Evolutionary conservation across 148 eudicot genomes (phyloP).

Genomic region (Rhododendron vialii): DNA sequence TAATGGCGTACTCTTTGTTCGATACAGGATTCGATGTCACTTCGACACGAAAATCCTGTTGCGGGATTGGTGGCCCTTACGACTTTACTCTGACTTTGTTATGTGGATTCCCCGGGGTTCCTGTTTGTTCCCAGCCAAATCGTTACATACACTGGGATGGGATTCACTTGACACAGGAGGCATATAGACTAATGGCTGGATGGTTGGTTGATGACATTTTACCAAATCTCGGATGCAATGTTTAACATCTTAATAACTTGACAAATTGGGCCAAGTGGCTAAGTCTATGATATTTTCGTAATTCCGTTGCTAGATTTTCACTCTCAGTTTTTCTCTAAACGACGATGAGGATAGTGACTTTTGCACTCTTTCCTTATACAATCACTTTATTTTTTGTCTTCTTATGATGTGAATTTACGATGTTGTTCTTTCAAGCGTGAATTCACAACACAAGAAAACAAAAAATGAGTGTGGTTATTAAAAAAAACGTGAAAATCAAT

Average conservation of each 20-base stretch:
- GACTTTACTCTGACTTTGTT: not conserved
- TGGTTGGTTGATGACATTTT: not conserved
- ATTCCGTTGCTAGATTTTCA: too few relatives aligned
- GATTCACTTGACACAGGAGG: conserved; percentile 12
- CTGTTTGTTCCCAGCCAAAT: conserved; percentile 7
- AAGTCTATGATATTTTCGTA: not conserved
- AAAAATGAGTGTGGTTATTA: too few relatives aligned
- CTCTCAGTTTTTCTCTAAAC: too few relatives aligned
- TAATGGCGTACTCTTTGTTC: too few relatives aligned
- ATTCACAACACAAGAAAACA: too few relatives aligned
- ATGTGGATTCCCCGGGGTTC: conserved; percentile 1
- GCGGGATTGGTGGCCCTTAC: conserved; percentile 7
- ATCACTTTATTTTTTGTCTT: too few relatives aligned
- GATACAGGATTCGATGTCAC: not conserved
- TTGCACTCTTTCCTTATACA: too few relatives aligned
- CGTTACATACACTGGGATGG: conserved; percentile 14
- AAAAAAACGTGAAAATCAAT: too few relatives aligned
- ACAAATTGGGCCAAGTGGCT: not conserved
- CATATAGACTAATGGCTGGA: not conserved
- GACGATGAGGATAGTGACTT: too few relatives aligned
- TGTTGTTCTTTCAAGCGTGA: too few relatives aligned
- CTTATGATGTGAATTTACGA: too few relatives aligned
- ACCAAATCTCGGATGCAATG: not conserved
- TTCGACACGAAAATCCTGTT: not conserved
- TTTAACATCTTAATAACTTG: not conserved